A percentile compares a stretch with the other conserved stretches of the same genome.
Evolutionary conservation across 2,329 filamentous ascomycete genomes (phyloP).

Genomic region (Talaromyces verruculosus): DNA sequence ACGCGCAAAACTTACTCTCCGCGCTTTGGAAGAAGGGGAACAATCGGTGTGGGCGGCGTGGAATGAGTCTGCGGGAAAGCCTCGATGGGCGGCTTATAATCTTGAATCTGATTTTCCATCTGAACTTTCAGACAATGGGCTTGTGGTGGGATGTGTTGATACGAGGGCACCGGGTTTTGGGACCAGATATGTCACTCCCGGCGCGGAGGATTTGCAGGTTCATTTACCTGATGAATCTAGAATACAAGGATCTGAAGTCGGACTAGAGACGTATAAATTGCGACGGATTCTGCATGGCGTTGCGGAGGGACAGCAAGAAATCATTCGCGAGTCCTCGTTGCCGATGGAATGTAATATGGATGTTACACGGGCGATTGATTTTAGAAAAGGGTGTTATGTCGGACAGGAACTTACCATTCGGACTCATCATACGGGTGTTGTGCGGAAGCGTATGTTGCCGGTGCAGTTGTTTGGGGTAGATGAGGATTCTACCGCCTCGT

Average conservation of each 20-base stretch:
- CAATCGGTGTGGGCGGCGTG: constrained; percentile 71
- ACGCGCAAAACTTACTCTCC: constrained; percentile 71
- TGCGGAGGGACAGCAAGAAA: constrained; percentile 79
- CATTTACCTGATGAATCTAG: constrained; percentile 35
- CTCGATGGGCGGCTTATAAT: constrained; percentile 42
- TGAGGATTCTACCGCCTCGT: constrained; percentile 28
- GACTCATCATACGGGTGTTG: constrained; percentile 89
- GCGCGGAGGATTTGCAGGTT: constrained; percentile 34
- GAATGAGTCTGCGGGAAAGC: constrained; percentile 50
- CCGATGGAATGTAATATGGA: constrained; percentile 91
- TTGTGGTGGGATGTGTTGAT: constrained; percentile 39
- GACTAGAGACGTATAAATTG: constrained; percentile 66
- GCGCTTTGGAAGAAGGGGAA: constrained; percentile 65
- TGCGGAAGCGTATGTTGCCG: constrained; percentile 85
- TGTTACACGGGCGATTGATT: constrained; percentile 80
- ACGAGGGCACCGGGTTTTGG: constrained; percentile 44
- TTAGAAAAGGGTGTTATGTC: constrained; percentile 93
- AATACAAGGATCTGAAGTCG: constrained; percentile 50
- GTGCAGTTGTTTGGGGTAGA: constrained; percentile 66
- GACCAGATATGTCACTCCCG: constrained; percentile 40
- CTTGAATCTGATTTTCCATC: constrained; percentile 36
- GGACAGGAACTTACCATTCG: constrained; percentile 96
- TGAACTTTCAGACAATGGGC: constrained; percentile 30
- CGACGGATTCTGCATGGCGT: constrained; percentile 78
- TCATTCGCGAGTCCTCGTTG: constrained; percentile 68